These are phyloP conservation scores for Diaporthe capsici DNA, from an alignment of 2,329 filamentous ascomycete species.

Conservation along the genomic window DNA sequence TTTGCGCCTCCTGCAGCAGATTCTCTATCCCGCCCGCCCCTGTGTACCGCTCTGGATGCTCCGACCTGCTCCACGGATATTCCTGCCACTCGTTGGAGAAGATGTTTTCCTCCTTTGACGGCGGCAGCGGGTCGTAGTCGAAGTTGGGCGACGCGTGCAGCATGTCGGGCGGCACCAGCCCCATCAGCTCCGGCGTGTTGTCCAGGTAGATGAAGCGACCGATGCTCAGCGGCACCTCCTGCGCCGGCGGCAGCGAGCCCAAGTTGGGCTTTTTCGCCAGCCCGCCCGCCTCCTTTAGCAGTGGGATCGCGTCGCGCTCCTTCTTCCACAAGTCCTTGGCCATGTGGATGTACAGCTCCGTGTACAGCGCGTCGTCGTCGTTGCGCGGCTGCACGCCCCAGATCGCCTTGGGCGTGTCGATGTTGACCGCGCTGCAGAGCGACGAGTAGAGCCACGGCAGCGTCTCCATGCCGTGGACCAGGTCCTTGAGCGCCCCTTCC, in stretches of 20 bases:
- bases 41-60: conserved; percentile 3
- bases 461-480: conserved; percentile 77
- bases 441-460: conserved; percentile 89
- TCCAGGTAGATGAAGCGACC: conserved; percentile 85
- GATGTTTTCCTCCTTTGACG: conserved; percentile 68
- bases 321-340: conserved; percentile 91
- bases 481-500: conserved; percentile 73
- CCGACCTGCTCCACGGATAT: conserved; percentile 56
- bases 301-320: conserved; percentile 71
- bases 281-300: conserved; percentile 79
- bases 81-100: conserved; percentile 61
- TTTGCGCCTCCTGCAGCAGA: conserved; percentile 16
- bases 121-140: conserved; percentile 87
- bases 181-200: conserved; percentile 79
- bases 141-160: conserved; percentile 77
- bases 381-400: conserved; percentile 84
- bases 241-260: conserved; percentile 53
- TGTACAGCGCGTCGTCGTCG: conserved; percentile 76
- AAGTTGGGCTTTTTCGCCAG: conserved; percentile 62
- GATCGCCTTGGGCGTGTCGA: conserved; percentile 83
- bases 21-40: conserved; percentile 23
- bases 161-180: conserved; percentile 75
- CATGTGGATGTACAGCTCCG: conserved; percentile 81
- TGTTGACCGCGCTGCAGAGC: conserved; percentile 83
- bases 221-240: conserved; percentile 62